These are phyloP conservation scores for Acacia acuminata DNA, from an alignment of 306 rosid genomes.

Conservation along the genomic window DNA sequence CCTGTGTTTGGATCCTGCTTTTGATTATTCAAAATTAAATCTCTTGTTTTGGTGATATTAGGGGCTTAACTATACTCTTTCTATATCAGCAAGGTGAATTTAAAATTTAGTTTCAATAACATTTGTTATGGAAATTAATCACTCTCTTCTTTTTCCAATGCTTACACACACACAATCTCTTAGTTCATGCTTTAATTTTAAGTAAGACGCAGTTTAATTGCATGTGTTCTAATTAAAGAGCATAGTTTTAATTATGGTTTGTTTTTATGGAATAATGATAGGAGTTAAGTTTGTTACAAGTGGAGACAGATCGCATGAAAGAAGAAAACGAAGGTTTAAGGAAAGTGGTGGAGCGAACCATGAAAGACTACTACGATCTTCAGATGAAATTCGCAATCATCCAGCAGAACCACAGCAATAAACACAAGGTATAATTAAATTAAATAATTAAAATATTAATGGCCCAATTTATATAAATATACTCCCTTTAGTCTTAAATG, in stretches of 20 bases:
- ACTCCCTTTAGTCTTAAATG: too few relatives aligned
- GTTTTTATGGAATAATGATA: neutral
- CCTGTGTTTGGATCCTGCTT: neutral
- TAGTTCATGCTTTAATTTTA: too few relatives aligned
- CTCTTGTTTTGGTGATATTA: neutral
- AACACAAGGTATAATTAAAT: slow-evolving; percentile 47
- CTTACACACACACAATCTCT: neutral
- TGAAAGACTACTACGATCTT: slow-evolving; percentile 81
- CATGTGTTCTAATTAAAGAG: neutral
- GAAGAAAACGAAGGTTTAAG: slow-evolving; percentile 79
- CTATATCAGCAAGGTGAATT: neutral
- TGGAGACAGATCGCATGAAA: slow-evolving; percentile 80
- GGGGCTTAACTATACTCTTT: neutral
- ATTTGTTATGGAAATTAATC: neutral
- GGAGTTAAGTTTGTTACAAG: slow-evolving; percentile 61
- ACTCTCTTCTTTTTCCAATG: neutral
- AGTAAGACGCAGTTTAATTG: neutral
- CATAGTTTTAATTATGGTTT: neutral
- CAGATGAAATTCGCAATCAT: slow-evolving; percentile 63
- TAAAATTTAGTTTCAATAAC: neutral
- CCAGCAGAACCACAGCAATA: slow-evolving; percentile 53
- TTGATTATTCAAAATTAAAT: neutral
- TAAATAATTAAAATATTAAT: neutral
- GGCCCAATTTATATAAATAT: neutral
- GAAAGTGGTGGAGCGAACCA: slow-evolving; percentile 76